These are phyloP conservation scores for Dactylellina haptotyla DNA, from an alignment of 2,329 filamentous ascomycete species.

Conservation along the genomic window DNA sequence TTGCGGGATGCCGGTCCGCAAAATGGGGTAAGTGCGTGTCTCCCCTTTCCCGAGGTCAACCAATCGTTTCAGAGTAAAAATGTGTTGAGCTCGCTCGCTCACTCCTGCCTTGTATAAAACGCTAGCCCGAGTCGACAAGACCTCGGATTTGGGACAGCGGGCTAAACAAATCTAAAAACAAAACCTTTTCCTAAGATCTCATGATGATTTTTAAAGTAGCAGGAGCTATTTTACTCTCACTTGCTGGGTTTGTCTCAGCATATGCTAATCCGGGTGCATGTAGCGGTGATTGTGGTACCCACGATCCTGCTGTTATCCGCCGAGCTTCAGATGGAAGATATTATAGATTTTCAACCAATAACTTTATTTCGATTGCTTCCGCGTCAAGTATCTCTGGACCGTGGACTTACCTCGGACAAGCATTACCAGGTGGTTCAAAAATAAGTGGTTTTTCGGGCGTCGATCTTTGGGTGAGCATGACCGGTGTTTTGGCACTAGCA, in stretches of 20 bases:
- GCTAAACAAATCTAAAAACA: neutral
- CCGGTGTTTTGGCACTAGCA: neutral
- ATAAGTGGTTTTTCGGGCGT: slow-evolving; percentile 62
- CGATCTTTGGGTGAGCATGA: slow-evolving; percentile 62
- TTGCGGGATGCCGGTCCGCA: slow-evolving; percentile 47
- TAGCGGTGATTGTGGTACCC: slow-evolving; percentile 61
- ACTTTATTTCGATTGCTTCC: slow-evolving; percentile 62
- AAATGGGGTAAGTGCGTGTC: neutral
- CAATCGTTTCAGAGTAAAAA: neutral
- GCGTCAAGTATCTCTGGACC: slow-evolving; percentile 61
- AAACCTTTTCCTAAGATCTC: too few species aligned
- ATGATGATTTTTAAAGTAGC: slow-evolving; percentile 51
- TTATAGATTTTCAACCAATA: slow-evolving; percentile 64
- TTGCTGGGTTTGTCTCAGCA: slow-evolving; percentile 33
- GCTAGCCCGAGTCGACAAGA: neutral
- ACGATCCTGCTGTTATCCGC: slow-evolving; percentile 62
- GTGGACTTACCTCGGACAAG: slow-evolving; percentile 64
- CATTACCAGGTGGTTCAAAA: slow-evolving; percentile 60
- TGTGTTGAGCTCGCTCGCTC: neutral
- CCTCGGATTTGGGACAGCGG: neutral
- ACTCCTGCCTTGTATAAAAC: neutral
- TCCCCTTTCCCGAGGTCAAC: neutral
- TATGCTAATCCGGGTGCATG: slow-evolving; percentile 60
- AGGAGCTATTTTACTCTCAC: slow-evolving; percentile 52
- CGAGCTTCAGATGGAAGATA: slow-evolving; percentile 62